Conservation (phyloP, 1,139 yeast genomes). For the Eremothecium gossypii region DNA sequence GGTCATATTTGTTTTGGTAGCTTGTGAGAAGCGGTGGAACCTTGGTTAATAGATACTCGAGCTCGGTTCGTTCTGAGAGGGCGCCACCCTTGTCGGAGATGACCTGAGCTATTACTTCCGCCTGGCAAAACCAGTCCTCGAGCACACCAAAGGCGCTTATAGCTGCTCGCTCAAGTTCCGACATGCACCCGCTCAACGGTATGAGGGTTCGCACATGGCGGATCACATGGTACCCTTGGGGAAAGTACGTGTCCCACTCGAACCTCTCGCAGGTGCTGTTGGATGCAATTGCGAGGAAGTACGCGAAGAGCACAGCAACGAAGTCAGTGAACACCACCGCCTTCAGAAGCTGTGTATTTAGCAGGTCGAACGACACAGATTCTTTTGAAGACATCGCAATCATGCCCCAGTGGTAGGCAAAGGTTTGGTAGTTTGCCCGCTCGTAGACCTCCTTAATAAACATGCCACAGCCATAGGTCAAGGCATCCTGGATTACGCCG, state of each 20-base stretch:
- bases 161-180: constrained; percentile 3
- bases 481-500: constrained; percentile 4
- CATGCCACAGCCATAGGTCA: constrained; percentile 2
- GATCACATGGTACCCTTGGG: constrained; percentile 2
- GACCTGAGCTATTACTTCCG: constrained; percentile 2
- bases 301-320: constrained; percentile 4
- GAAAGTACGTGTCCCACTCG: constrained; percentile 2
- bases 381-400: background rate
- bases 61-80: constrained; percentile 1
- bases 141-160: background rate
- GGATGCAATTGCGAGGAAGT: constrained; percentile 1
- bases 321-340: constrained; percentile 3
- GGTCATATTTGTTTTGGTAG: background rate
- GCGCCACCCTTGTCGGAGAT: constrained; percentile 3
- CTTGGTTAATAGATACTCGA: background rate
- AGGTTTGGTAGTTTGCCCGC: background rate
- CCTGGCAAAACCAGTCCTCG: constrained; percentile 7
- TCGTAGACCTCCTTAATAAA: constrained; percentile 4
- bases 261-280: constrained; percentile 4
- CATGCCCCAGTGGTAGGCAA: constrained; percentile 2
- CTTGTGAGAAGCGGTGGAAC: background rate
- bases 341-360: constrained; percentile 1
- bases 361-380: background rate
- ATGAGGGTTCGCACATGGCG: constrained; percentile 1
- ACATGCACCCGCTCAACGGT: constrained; percentile 1